Conservation (phyloP, 331 rosid genomes). For the Prunus yedoensis region DNA sequence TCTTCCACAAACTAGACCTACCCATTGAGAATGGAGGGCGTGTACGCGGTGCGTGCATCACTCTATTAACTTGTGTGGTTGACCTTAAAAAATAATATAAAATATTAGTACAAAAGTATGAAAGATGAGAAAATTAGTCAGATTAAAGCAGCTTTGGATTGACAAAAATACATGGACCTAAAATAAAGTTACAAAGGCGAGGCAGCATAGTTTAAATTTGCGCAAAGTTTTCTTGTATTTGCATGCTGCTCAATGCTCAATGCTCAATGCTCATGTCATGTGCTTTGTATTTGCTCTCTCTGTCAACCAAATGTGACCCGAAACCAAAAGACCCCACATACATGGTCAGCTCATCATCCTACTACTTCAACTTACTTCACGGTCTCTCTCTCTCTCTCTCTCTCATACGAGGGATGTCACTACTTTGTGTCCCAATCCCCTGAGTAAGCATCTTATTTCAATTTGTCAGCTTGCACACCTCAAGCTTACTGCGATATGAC, state of each 20-base stretch:
- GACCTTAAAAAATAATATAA: constrained; percentile 27
- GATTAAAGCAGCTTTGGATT: constrained; percentile 22
- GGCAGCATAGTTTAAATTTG: background rate
- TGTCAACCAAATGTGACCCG: constrained; percentile 3
- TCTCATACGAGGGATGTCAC: constrained; percentile 20
- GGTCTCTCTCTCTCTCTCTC: background rate
- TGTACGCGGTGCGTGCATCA: constrained; percentile 26
- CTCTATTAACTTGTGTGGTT: constrained; percentile 36
- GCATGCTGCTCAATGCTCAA: background rate
- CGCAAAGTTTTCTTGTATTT: background rate
- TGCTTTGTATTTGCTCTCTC: background rate
- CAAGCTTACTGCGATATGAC: constrained; percentile 55
- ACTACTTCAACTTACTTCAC: no score
- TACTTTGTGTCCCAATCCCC: constrained; percentile 39
- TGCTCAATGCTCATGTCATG: background rate
- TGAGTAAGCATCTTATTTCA: constrained; percentile 19
- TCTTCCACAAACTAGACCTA: constrained; percentile 25
- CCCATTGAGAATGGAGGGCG: constrained; percentile 23
- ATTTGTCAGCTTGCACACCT: constrained; percentile 56
- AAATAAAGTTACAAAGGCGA: constrained; percentile 5
- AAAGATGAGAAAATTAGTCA: constrained; percentile 14
- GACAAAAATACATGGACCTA: constrained; percentile 33
- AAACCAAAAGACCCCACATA: constrained; percentile 12
- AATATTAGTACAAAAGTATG: background rate
- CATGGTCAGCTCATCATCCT: background rate